Conservation (phyloP, 2,329 filamentous ascomycete species). For the Myriosclerotinia curreyana region DNA sequence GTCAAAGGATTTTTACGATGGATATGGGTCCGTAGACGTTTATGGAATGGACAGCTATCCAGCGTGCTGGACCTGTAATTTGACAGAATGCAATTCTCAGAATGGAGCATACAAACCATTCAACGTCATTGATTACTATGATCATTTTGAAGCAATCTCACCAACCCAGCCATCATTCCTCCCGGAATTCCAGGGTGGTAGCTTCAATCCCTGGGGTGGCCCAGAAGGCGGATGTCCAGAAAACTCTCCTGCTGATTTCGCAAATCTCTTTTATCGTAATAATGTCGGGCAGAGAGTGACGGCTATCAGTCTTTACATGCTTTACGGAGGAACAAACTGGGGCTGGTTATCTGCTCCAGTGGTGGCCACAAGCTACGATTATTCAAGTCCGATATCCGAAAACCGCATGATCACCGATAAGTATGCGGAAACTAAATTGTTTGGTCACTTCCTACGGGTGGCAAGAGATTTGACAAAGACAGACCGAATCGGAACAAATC, state of each 20-base stretch:
- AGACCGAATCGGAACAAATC: slow-evolving; percentile 48
- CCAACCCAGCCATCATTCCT: slow-evolving; percentile 46
- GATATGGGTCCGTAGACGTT: slow-evolving; percentile 55
- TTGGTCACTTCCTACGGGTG: slow-evolving; percentile 57
- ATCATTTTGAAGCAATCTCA: slow-evolving; percentile 39
- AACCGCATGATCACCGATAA: slow-evolving; percentile 53
- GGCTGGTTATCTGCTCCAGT: slow-evolving; percentile 54
- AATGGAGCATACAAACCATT: slow-evolving; percentile 57
- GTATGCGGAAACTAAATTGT: slow-evolving; percentile 61
- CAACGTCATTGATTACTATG: slow-evolving; percentile 38
- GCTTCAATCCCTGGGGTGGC: slow-evolving; percentile 60
- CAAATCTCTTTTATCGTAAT: slow-evolving; percentile 62
- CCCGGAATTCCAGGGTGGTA: slow-evolving; percentile 59
- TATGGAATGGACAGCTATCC: slow-evolving; percentile 53
- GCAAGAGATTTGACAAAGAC: slow-evolving; percentile 56
- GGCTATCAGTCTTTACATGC: slow-evolving; percentile 61
- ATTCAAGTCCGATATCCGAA: slow-evolving; percentile 54
- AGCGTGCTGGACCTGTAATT: slow-evolving; percentile 61
- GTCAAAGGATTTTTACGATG: slow-evolving; percentile 57
- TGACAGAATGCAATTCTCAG: slow-evolving; percentile 57
- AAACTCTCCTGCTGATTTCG: slow-evolving; percentile 57
- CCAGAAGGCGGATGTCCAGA: slow-evolving; percentile 45
- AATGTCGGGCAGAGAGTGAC: slow-evolving; percentile 59
- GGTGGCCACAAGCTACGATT: slow-evolving; percentile 61
- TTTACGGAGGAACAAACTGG: slow-evolving; percentile 64